Conservation (phyloP, 2,329 filamentous ascomycete genomes). For the Pyricularia pennisetigena region DNA sequence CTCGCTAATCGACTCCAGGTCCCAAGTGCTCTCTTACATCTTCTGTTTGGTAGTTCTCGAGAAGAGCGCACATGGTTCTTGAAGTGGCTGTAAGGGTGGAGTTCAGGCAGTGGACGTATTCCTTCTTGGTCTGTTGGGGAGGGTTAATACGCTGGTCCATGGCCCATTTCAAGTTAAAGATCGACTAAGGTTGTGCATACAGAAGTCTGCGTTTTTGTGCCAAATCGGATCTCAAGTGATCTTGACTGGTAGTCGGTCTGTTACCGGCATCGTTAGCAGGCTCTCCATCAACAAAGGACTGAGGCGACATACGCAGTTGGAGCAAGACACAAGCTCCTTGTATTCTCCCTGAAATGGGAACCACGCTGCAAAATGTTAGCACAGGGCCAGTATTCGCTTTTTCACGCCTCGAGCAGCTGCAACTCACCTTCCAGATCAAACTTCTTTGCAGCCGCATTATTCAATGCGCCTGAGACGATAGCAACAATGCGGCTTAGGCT, state of each 20-base stretch:
- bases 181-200: not conserved
- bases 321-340: constrained; percentile 96
- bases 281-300: not conserved
- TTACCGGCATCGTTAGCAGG: not conserved
- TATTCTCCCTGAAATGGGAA: constrained; percentile 95
- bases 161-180: not conserved
- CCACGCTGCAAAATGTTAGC: constrained; percentile 43
- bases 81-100: constrained; percentile 28
- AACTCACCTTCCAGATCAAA: constrained; percentile 92
- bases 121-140: constrained; percentile 50
- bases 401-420: not conserved
- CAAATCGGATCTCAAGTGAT: constrained; percentile 86
- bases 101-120: constrained; percentile 90
- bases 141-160: not conserved
- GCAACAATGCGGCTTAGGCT: constrained; percentile 58
- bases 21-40: constrained; percentile 32
- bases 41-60: constrained; percentile 94
- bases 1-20: not conserved
- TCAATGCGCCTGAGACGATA: constrained; percentile 93
- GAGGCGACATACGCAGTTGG: constrained; percentile 58
- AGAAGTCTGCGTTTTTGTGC: constrained; percentile 68
- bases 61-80: constrained; percentile 63
- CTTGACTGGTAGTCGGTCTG: constrained; percentile 60
- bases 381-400: not conserved
- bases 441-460: constrained; percentile 81